Base-by-base conservation (phyloP, 768 basidiomycete species). In the Leucosporidium yakuticum region DNA sequence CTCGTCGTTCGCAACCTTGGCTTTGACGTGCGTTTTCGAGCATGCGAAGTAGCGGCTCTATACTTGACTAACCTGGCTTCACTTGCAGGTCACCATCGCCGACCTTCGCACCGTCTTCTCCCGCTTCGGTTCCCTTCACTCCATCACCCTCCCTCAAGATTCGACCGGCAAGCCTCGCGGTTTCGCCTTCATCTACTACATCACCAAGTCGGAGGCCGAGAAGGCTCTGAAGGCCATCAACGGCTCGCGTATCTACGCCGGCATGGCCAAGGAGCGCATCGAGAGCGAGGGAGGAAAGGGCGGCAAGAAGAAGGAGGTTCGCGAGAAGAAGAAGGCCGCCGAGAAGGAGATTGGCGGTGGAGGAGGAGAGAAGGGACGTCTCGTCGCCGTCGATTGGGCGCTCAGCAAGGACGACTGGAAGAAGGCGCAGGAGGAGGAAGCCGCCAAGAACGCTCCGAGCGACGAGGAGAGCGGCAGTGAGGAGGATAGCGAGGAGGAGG, bases 321-420 rank as follows among this genome's bases (percentile, higher is more conserved):
- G 79, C 82, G 81, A 65, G 59, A 74, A 74, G 80, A 80, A 79
- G 25, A 80, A 81, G 68, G 78, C 80, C 34, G 78, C 71, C 79
- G 80, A 79, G n/a, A 79, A 80, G 62, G 77, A 79, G 47, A 76
- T 83, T 0, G 80, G 78, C 2, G 81, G 89, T 25, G 80, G 81
- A 83, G 75, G 81, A 79, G 77, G 77, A 27, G 75, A 77, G 34
- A 78, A 79, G 67, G 79, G 80, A 60, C 82, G 92, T 62, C 80
- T 85, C 21, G 89, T 95, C 49, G 91, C 92, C 11, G 95, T 98
- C 32, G 94, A 97, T 80, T 97, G 92, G 91, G 95, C 93, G 5
- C 78, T 97, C 77, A 91, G 91, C 77, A 95, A 96, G 80, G 88
- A 90, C 58, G 88, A 86, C 79, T 96, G 91, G 90, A 83, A 90